Evolutionary conservation across 2,329 filamentous ascomycete genomes (phyloP), one percentile per base, ranked within the genome.

Genomic region (Colletotrichum tamarilloi): DNA sequence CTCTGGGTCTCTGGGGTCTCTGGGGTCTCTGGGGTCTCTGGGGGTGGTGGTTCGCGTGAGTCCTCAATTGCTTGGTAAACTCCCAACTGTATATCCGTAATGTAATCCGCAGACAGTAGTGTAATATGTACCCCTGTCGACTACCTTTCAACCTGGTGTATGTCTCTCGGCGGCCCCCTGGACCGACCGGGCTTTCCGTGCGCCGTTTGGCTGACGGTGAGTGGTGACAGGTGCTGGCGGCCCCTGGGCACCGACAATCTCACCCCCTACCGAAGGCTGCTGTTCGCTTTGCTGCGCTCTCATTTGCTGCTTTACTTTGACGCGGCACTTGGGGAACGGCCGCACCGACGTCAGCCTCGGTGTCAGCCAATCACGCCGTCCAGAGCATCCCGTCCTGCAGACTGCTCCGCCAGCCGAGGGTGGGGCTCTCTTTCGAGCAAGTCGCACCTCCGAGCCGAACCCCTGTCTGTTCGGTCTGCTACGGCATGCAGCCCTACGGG

Each of bases 401-500:
- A 60, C 56, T 62, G 58, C 67, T 62, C 60, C 38, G 30, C 30
- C 62, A 42, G 38, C 38, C 38, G 38, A 42, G 5, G 60, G 67
- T 73, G 67, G 70, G 70, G 60, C 38, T 42, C 38, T 42, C 16
- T 42, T 42, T 42, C 38, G 38, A 42, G 38, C 38, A 42, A 42
- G 38, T 42, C 38, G 38, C 38, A 42, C 70, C 67, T 73, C 70
- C 70, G 70, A 73, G 22, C 42, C 60, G 46, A 56, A 62, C 67
- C 70, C 70, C 67, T 70, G 67, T 58, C 22, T 49, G 19, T 14
- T 70, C 67, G 70, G 70, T 73, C 70, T 73, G 63, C n/a, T 58
- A 72, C 68, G 68, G 63, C 62, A 67, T 72, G 70, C 70, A 73
- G 70, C 70, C 70, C 70, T 73, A 73, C 70, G 70, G 70, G 63